Base-by-base conservation (phyloP, 1,139 yeast genomes). In the Suhomyces ambrosiae region DNA sequence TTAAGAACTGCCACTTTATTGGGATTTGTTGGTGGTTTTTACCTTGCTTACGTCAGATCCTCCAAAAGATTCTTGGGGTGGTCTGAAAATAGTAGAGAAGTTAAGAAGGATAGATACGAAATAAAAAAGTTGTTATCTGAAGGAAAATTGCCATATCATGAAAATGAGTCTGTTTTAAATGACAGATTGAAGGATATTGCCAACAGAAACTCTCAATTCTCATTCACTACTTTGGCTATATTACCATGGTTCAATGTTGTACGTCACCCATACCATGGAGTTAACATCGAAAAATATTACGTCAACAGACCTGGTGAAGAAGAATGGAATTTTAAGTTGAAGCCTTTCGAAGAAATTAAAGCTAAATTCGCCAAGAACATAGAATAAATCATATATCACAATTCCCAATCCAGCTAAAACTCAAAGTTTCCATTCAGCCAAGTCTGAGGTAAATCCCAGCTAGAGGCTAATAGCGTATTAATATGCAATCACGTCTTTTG, bases 201-300 rank as follows among this genome's bases (percentile, higher is more conserved):
- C 47, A 82, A 86, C 55, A 79, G 89, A 67, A 84, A 86, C 70
- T 83, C 95, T 16, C 86, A 82, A 52, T 82, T 80, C 58, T 80
- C 95, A 7, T 81, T 80, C 53, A 63, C 79, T 42, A 66, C 74
- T 41, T 58, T 82, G 53, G 79, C 82, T 40, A 58, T 85, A 46
- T 63, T 86, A 53, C 95, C 95, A 25, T 83, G 90, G 89, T 86
- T 87, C 71, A 87, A 87, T 65, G 67, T 85, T 48, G 89, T 82
- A 34, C 67, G 80, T 56, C 96, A 87, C 62, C 89, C 87, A 51
- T 83, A 81, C 66, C 96, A 87, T 61, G 95, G 94, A 24, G 82
- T 85, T 41, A 84, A 82, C 56, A 69, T 84, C 42, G 69, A 74
- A 49, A 82, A 79, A 58, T 84, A 84, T 60, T 82, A 82, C 59